Base-by-base conservation (phyloP, 768 basidiomycete genomes). In the Grammothele lineata region DNA sequence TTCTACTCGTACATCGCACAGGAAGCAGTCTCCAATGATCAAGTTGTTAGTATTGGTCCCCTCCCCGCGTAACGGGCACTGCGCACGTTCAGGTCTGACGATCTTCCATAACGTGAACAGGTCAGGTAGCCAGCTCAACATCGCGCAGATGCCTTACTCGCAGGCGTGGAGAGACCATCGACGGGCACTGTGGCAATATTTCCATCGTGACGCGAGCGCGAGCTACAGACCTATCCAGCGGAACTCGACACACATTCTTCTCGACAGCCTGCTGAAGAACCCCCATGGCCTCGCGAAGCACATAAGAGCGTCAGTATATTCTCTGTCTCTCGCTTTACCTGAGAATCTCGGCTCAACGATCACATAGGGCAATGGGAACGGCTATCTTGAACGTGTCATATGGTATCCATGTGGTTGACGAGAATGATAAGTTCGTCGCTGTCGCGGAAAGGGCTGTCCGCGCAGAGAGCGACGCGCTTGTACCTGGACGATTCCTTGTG, bases 1-100 rank as follows among this genome's bases (percentile, higher is more conserved):
- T 5, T 59, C 56, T 2, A 24, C 50, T 8, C 51, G 37, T 36
- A 53, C 57, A 5, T 53, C 54, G 0, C 56, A 58, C 45, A 35
- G 61, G 6, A 53, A 46, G 8, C n/a, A 23, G 11, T 27, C 45
- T 7, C 22, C 37, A 17, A 45, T 59, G 50, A 30, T 45, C 9
- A 43, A 60, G 24, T 36, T 62, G 58, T 61, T 34, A 19, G 56
- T 52, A 7, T n/a, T 32, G 22, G 22, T 25, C 19, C 26, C 6
- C 40, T 17, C 2, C 12, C n/a, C 32, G 37, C 18, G 21, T 15
- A 2, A n/a, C 32, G 14, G 18, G 14, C 21, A 14, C 18, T 37
- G 14, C 2, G 12, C n/a, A 18, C 25, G 8, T 21, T 4, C 12
- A 8, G 12, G 10, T 10, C n/a, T n/a, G n/a, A n/a, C n/a, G n/a